Percentiles rank a stretch among this genome's conserved stretches.
Evolutionary conservation across 169 alveolate species (phyloP).

Genomic region (Plasmodium vinckei): DNA sequence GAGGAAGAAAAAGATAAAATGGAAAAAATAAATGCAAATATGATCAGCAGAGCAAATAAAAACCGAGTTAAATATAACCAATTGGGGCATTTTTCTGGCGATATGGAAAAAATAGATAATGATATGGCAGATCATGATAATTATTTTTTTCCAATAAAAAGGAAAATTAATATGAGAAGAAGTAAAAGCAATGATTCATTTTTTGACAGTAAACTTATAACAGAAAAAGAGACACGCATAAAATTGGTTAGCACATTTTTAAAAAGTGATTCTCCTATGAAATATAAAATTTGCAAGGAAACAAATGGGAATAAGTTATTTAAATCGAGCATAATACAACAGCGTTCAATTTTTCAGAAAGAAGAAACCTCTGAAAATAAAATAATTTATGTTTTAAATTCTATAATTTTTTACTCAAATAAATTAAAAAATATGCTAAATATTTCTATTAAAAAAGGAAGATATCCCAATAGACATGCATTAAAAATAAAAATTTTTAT

Average conservation of each 20-base stretch:
- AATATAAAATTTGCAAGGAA: background rate
- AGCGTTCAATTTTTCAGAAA: conserved; percentile 24
- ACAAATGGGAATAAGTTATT: conserved; percentile 8
- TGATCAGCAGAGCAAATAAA: no score
- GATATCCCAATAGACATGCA: conserved; percentile 1
- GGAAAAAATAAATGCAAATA: background rate
- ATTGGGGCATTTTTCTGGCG: no score
- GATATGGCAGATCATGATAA: no score
- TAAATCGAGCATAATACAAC: conserved; percentile 17
- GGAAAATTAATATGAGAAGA: background rate
- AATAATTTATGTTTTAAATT: conserved; percentile 22
- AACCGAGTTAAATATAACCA: no score
- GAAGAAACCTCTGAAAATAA: conserved; percentile 15
- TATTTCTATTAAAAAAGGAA: conserved; percentile 19
- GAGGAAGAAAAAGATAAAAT: background rate
- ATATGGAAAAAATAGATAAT: no score
- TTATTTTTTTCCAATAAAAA: no score
- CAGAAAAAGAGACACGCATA: background rate
- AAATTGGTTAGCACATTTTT: background rate
- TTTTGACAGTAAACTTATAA: conserved; percentile 10
- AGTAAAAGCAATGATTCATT: conserved; percentile 46
- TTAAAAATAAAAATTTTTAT: conserved; percentile 26
- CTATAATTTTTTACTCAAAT: conserved; percentile 31
- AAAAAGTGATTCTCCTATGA: background rate
- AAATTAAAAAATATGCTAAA: conserved; percentile 47